Evolutionary conservation across 2,329 filamentous ascomycete species (phyloP), one percentile per base, ranked within the genome.

Genomic region (Aspergillus aculeatinus): DNA sequence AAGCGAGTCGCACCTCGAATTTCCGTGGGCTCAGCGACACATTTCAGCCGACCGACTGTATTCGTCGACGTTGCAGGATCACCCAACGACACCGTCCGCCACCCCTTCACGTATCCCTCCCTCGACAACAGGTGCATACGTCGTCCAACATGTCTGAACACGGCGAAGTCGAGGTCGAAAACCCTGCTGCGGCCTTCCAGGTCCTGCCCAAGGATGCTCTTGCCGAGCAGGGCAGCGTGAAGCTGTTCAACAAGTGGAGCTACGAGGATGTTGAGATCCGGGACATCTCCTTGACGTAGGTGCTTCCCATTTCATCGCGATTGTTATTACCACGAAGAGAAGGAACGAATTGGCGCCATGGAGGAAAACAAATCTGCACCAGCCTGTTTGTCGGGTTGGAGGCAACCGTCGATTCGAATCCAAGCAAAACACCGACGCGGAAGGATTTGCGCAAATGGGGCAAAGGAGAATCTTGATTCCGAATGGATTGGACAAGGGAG

Each of bases 181-280:
- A 83, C 84, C 85, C 87, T 77, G 83, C 84, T 79, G 85, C 86
- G 82, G 67, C 69, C 66, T 90, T 87, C 83, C 83, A 87, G 78
- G 87, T 92, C 80, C 90, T 97, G 72, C 92, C 94, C 82, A 96
- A 96, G 89, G 92, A 96, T 72, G 89, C 96, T 79, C 85, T 87
- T 76, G 85, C 88, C 76, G 91, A 96, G 84, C 88, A 95, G 83
- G 93, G 92, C 82, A 89, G 86, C 83, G 86, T 95, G 81, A 96
- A 96, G 89, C 87, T 96, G 76, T 96, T 96, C 88, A 96, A 95
- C 89, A 96, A 96, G 84, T 96, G 93, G 88, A 89, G 83, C 83
- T 99, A 98, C 84, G 95, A 95, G 81, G 91, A 98, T 89, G 94
- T 99, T 79, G 95, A 99, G 87, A 95, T 99, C 83, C 89, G 94